Evolutionary conservation across 169 alveolate genomes (phyloP), one percentile per base, ranked within the genome.

Genomic region (Plasmodium blacklocki): DNA sequence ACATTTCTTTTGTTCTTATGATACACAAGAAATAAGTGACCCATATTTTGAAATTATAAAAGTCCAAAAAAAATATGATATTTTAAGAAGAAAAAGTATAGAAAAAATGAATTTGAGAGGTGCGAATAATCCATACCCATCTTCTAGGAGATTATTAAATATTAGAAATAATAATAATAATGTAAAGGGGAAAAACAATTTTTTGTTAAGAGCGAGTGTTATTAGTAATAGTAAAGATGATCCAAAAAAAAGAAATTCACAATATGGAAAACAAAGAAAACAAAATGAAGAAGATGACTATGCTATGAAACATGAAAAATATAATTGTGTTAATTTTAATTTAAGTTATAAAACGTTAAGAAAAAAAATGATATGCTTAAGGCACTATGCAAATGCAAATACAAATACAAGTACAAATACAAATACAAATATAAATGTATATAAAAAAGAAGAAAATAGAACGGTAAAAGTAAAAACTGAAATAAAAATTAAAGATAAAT

Each of bases 1-100:
- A 54, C 85, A 83, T 83, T 83, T 70, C 68, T 83, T 83, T 62
- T 83, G 91, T 70, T 83, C 86, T 7, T 83, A 83, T 63, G 91
- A 83, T 58, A 59, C 85, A 5, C 32, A 43, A 68, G 85, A 50
- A 83, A 78, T 23, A 64, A 63, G 64, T 64, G 75, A 78, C 64
- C 70, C 47, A 47, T 56, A 78, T 23, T 78, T 78, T 78, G 89
- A 78, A 64, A 78, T 78, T 18, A 78, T 78, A 32, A 78, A 63
- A 29, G 76, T 78, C 39, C 76, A 64, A 64, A 78, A 78, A 78
- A 78, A 78, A 59, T 78, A 78, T 58, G 89, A 67, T 49, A 14
- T 67, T 0, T 29, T 78, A 58, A 59, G 88, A 43, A 66, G 74
- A 26, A 32, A 50, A 45, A 63, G 56, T 47, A 14, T 23, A 18